Evolutionary conservation across 805 yeast genomes (phyloP).

Genomic region (Sugiyamaella chiloensis): DNA sequence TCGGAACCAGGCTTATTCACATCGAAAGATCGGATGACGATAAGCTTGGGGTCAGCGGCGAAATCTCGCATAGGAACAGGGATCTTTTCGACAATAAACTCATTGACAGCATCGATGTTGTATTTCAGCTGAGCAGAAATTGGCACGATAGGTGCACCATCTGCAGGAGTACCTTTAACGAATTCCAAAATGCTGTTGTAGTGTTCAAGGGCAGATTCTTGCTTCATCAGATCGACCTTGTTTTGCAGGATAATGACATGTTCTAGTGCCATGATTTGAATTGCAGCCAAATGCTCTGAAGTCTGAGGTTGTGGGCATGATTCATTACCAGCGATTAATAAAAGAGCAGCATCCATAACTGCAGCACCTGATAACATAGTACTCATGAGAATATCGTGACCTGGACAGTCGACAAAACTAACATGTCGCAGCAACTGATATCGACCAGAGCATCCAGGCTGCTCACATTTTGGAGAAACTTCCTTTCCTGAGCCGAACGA

Average conservation of each 20-base stretch:
- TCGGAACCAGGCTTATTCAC: conserved; percentile 99
- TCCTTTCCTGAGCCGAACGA: conserved; percentile 94
- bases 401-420: conserved; percentile 99
- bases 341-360: conserved; percentile 98
- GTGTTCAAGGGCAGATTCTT: conserved; percentile 94
- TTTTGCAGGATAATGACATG: conserved; percentile 95
- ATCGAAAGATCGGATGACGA: conserved; percentile 97
- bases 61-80: conserved; percentile 98
- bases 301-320: conserved; percentile 99
- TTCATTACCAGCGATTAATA: conserved; percentile 97
- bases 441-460: conserved; percentile 85
- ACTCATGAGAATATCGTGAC: conserved; percentile 99
- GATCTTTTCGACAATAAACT: conserved; percentile 88
- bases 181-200: conserved; percentile 87
- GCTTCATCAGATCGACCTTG: conserved; percentile 98
- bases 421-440: conserved; percentile 92
- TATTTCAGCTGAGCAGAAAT: conserved; percentile 98
- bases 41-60: conserved; percentile 86
- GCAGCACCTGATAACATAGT: conserved; percentile 99
- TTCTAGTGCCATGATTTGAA: conserved; percentile 97
- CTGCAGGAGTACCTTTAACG: conserved; percentile 97
- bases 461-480: conserved; percentile 86
- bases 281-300: conserved; percentile 98
- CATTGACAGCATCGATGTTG: conserved; percentile 97
- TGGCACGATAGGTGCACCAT: conserved; percentile 98